A percentile compares a stretch with the other conserved stretches of the same genome.
phyloP scores from a whole-genome alignment of 2,329 filamentous ascomycete genomes.

The Verticillium dahliae region DNA sequence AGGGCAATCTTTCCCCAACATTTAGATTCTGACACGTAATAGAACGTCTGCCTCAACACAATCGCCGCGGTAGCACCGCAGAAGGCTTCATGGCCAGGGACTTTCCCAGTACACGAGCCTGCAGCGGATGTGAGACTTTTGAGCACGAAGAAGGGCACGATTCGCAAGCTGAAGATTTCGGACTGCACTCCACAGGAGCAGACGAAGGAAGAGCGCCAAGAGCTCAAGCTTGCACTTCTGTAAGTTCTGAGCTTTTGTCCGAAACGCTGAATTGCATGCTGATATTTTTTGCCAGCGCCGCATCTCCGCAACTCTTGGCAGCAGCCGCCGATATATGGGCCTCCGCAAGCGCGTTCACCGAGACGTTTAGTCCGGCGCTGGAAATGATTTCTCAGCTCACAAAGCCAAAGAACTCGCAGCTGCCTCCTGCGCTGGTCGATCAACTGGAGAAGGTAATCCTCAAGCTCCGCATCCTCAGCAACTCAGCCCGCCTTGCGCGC shows the following conservation, averaged over 20 bases:
- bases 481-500: slow-evolving; percentile 58
- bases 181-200: slow-evolving; percentile 39
- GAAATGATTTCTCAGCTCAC: slow-evolving; percentile 41
- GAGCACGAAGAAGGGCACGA: slow-evolving; percentile 26
- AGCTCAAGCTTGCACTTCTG: slow-evolving; percentile 48
- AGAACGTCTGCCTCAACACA: slow-evolving; percentile 70
- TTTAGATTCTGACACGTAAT: background rate
- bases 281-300: slow-evolving; percentile 31
- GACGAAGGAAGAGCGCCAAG: slow-evolving; percentile 23
- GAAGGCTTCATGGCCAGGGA: slow-evolving; percentile 32
- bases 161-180: slow-evolving; percentile 49
- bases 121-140: slow-evolving; percentile 43
- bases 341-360: slow-evolving; percentile 65
- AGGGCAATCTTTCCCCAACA: too few relatives aligned
- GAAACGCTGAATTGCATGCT: background rate
- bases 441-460: slow-evolving; percentile 32
- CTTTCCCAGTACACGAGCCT: slow-evolving; percentile 57
- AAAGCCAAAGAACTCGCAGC: slow-evolving; percentile 41
- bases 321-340: slow-evolving; percentile 68
- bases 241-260: background rate
- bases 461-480: slow-evolving; percentile 48
- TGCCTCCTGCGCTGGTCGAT: slow-evolving; percentile 36
- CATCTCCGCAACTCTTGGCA: slow-evolving; percentile 59
- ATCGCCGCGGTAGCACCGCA: slow-evolving; percentile 48
- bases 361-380: slow-evolving; percentile 68